Evolutionary conservation across 2,329 filamentous ascomycete genomes (phyloP), one percentile per base, ranked within the genome.

Genomic region (Lecanicillium sp.): DNA sequence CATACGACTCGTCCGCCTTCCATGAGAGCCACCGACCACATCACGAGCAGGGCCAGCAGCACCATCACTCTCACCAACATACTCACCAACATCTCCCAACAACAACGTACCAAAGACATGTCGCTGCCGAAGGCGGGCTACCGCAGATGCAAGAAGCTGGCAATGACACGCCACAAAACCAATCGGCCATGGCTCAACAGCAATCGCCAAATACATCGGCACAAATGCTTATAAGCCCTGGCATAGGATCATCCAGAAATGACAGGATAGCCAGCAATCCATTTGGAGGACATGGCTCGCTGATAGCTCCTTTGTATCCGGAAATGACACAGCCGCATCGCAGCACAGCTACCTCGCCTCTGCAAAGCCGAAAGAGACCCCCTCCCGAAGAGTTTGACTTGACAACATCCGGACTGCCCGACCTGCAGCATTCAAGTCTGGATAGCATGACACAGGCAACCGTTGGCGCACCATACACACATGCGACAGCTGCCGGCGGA

Each of bases 381-480:
- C 66, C 74, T 27, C 72, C 73, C 29, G 74, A 78, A 44, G 75
- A 80, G 22, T 65, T 81, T 31, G 75, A 79, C 37, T 59, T 78
- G 29, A 70, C 69, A 20, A 67, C 70, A 37, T 57, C 64, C 16
- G 70, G 64, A 9, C 68, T 72, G 49, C 51, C 64, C 27, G 67
- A 73, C 14, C 62, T 80, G 45, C 69, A 75, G 16, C 70, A 76
- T 41, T 55, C 64, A 43, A 72, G 74, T 34, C 63, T 81, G 34
- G 68, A 74, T 29, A 65, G 65, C 33, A 74, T 77, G 62, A 68
- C 73, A 45, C 68, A 71, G 38, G 63, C 64, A 9, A 63, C 71
- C 4, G 60, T 79, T 53, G 67, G 70, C n/a, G 63, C 63, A 14
- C 60, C 67, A 9, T 75, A 76, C 44, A 62, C 64, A 43, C 62